Conservation (phyloP, 208 protist species). For the Acanthamoeba lenticulata region DNA sequence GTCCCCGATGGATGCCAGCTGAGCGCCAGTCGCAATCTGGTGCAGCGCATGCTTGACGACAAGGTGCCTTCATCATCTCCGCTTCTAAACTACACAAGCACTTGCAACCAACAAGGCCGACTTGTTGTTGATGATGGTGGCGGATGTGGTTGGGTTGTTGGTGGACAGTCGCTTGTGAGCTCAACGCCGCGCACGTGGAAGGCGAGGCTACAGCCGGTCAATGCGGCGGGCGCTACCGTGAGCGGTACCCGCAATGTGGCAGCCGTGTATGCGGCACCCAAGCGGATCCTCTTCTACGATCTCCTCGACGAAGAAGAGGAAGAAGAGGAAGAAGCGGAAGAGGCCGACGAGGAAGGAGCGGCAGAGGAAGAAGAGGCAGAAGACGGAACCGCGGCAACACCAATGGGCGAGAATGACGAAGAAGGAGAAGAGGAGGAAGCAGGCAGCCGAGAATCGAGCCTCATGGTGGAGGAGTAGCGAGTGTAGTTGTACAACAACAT, state of each 20-base stretch:
- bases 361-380: not conserved
- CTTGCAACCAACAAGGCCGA: not conserved
- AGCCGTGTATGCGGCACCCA: slow-evolving; percentile 4
- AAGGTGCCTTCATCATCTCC: not conserved
- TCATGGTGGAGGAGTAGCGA: not conserved
- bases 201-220: not conserved
- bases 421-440: not conserved
- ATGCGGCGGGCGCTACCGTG: not conserved
- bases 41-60: slow-evolving; percentile 16
- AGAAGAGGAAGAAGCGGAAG: not conserved
- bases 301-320: slow-evolving; percentile 28
- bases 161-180: not conserved
- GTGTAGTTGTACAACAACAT: no score
- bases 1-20: not conserved
- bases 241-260: slow-evolving; percentile 5
- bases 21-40: not conserved
- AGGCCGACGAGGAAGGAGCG: not conserved
- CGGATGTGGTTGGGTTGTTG: not conserved
- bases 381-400: not conserved
- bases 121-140: not conserved
- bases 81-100: no score
- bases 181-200: not conserved
- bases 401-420: no score
- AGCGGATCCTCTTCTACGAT: slow-evolving; percentile 53
- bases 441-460: not conserved